These are phyloP conservation scores for Xylariaceae sp. DNA, from an alignment of 2,329 filamentous ascomycete species.

Conservation along the genomic window DNA sequence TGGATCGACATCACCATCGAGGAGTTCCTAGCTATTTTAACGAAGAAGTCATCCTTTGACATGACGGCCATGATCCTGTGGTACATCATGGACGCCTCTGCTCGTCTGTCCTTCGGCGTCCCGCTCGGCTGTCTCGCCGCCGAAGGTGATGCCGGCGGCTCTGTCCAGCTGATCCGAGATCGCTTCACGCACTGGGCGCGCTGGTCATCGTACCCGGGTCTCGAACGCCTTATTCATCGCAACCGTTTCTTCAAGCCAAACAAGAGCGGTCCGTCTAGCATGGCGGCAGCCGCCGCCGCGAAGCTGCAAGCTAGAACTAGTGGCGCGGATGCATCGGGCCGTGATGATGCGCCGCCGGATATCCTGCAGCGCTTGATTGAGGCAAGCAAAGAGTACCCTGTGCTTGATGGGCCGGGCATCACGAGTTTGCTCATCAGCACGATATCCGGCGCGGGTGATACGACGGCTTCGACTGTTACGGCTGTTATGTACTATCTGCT, in stretches of 20 bases:
- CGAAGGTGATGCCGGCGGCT: constrained; percentile 21
- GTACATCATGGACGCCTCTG: constrained; percentile 25
- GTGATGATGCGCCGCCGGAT: constrained; percentile 10
- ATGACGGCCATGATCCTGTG: constrained; percentile 20
- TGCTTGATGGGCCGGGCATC: constrained; percentile 20
- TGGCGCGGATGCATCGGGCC: constrained; percentile 6
- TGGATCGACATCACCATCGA: constrained; percentile 24
- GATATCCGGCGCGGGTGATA: constrained; percentile 26
- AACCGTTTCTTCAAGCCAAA: constrained; percentile 21
- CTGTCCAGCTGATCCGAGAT: constrained; percentile 24
- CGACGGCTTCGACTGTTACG: constrained; percentile 21
- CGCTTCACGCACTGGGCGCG: constrained; percentile 25
- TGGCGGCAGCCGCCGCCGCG: constrained; percentile 18
- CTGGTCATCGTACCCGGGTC: constrained; percentile 23
- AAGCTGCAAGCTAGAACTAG: constrained; percentile 17
- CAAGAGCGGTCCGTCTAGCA: constrained; percentile 18
- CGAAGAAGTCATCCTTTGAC: constrained; percentile 19
- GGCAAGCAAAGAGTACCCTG: constrained; percentile 21
- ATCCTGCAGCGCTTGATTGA: constrained; percentile 24
- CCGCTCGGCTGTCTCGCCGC: constrained; percentile 23
- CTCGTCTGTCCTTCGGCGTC: constrained; percentile 23
- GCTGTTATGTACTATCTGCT: constrained; percentile 35
- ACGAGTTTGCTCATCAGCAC: constrained; percentile 26
- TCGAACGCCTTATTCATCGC: constrained; percentile 25
- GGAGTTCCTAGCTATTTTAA: constrained; percentile 18